Conservation (phyloP, 2,329 filamentous ascomycete genomes). For the Epichloe scottii region DNA sequence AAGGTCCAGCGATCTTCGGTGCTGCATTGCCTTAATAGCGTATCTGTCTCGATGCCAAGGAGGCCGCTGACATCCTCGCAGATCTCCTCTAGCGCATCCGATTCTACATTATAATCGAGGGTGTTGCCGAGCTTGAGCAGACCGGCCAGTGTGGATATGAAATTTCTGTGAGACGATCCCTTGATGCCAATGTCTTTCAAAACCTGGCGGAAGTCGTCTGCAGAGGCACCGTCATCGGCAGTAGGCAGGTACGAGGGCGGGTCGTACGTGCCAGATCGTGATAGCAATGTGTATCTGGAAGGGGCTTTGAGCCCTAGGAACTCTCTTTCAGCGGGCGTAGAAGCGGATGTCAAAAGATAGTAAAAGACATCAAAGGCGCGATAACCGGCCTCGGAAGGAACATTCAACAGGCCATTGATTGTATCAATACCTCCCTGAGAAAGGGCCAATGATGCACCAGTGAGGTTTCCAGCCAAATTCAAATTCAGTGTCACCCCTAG, state of each 20-base stretch:
- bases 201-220: conserved; percentile 81
- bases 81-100: conserved; percentile 70
- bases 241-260: conserved; percentile 84
- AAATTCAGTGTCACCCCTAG: conserved; percentile 73
- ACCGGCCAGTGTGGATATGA: conserved; percentile 77
- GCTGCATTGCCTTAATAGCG: conserved; percentile 64
- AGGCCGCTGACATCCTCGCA: conserved; percentile 85
- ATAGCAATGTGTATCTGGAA: conserved; percentile 65
- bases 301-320: conserved; percentile 70
- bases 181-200: conserved; percentile 91
- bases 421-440: conserved; percentile 86
- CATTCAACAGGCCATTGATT: conserved; percentile 61
- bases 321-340: conserved; percentile 77
- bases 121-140: conserved; percentile 88
- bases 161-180: conserved; percentile 64
- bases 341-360: conserved; percentile 85
- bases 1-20: conserved; percentile 75
- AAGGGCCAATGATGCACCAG: conserved; percentile 61
- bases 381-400: conserved; percentile 69
- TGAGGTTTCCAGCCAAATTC: conserved; percentile 67
- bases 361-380: conserved; percentile 97
- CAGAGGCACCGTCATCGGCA: conserved; percentile 81
- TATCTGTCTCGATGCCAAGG: conserved; percentile 74
- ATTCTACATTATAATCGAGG: conserved; percentile 70
- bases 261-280: conserved; percentile 71